Evolutionary conservation across 176 grass and related monocot genomes (phyloP).

Genomic region (Pharus latifolius): DNA sequence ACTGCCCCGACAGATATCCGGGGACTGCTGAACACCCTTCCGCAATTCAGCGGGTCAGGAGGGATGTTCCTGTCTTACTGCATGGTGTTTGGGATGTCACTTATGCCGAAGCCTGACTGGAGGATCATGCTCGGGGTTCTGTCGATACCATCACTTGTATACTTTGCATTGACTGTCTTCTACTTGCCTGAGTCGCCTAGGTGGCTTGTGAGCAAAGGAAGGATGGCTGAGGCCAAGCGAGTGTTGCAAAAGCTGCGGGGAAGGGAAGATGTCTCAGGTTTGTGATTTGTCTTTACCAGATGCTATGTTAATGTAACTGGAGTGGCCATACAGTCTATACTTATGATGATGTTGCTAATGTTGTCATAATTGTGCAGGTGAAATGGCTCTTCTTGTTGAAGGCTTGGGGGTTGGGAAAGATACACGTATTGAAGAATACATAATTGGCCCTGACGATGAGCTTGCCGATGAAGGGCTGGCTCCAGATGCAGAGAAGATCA

Average conservation of each 20-base stretch:
- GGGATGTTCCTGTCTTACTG: slow-evolving; percentile 99
- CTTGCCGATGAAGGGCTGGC: slow-evolving; percentile 45
- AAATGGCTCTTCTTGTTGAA: slow-evolving; percentile 98
- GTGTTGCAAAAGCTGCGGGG: slow-evolving; percentile 65
- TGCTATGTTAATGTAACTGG: not conserved
- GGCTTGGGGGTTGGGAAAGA: slow-evolving; percentile 73
- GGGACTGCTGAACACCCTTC: slow-evolving; percentile 77
- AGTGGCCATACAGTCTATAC: not conserved
- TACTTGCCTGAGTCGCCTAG: slow-evolving; percentile 97
- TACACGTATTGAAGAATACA: slow-evolving; percentile 75
- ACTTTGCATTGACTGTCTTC: slow-evolving; percentile 75
- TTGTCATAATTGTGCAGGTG: slow-evolving; percentile 44
- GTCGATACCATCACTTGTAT: slow-evolving; percentile 74
- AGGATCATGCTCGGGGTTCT: slow-evolving; percentile 96
- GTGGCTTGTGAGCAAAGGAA: slow-evolving; percentile 95
- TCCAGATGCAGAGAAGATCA: slow-evolving; percentile 65
- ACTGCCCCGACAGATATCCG: slow-evolving; percentile 90
- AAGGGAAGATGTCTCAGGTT: slow-evolving; percentile 94
- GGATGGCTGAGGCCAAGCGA: slow-evolving; percentile 69
- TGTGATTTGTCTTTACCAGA: not conserved
- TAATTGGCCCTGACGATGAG: slow-evolving; percentile 74
- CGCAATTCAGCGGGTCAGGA: slow-evolving; percentile 82
- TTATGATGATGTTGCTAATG: not conserved
- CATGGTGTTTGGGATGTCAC: slow-evolving; percentile 87
- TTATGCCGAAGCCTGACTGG: slow-evolving; percentile 68